Percentiles rank a stretch among this genome's conserved stretches.
Conservation (phyloP, 2,329 filamentous ascomycete genomes). For the Clonostachys byssicola region DNA sequence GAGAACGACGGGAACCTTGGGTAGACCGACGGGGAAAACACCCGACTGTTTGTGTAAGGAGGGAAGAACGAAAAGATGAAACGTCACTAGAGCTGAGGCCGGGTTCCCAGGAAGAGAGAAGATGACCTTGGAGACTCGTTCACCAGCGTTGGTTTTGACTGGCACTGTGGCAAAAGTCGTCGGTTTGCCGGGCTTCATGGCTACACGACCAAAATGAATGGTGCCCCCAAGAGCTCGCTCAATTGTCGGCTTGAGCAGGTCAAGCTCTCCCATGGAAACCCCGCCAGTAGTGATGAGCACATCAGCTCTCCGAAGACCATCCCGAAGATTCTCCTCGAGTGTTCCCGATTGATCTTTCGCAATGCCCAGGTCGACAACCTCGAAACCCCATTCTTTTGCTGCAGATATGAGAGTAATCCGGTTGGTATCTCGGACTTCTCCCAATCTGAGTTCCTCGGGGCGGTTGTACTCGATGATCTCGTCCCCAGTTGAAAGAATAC, state of each 20-base stretch:
- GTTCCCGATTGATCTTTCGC: slow-evolving; percentile 68
- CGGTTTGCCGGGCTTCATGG: slow-evolving; percentile 98
- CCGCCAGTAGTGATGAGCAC: slow-evolving; percentile 89
- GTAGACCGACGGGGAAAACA: slow-evolving; percentile 62
- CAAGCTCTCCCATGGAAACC: slow-evolving; percentile 96
- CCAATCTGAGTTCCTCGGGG: slow-evolving; percentile 59
- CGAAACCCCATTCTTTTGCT: slow-evolving; percentile 68
- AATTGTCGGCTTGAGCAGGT: slow-evolving; percentile 93
- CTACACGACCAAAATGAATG: slow-evolving; percentile 93
- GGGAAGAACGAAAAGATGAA: slow-evolving; percentile 90
- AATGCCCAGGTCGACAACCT: slow-evolving; percentile 82
- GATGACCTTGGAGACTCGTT: slow-evolving; percentile 63
- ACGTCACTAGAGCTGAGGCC: slow-evolving; percentile 86
- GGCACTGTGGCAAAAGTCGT: slow-evolving; percentile 93
- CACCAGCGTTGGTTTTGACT: slow-evolving; percentile 54
- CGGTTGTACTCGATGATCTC: slow-evolving; percentile 78
- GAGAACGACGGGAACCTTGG: slow-evolving; percentile 66
- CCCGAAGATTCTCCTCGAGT: slow-evolving; percentile 73
- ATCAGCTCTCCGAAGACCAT: slow-evolving; percentile 70
- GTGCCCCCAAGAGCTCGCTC: slow-evolving; percentile 85
- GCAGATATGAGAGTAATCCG: slow-evolving; percentile 82
- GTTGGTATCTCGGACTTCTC: slow-evolving; percentile 93
- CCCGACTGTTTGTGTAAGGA: slow-evolving; percentile 76
- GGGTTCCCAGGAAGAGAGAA: slow-evolving; percentile 95
- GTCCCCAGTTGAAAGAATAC: slow-evolving; percentile 89